Evolutionary conservation across 225 moss, liverwort and hornwort species (phyloP), one percentile per base, ranked within the genome.

Genomic region (Pseudisothecium myosuroides): DNA sequence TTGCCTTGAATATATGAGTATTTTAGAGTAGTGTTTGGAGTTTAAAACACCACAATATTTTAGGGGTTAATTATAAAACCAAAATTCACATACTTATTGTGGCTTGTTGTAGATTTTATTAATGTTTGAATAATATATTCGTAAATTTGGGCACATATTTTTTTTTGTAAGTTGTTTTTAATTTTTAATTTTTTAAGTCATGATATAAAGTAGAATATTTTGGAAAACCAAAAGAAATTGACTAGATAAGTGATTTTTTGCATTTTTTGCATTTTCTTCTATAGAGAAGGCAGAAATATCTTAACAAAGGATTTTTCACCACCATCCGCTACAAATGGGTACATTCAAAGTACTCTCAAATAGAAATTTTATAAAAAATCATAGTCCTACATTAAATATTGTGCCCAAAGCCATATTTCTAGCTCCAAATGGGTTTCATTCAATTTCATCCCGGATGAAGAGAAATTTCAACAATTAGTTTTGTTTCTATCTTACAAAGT

Each of bases 81-180:
- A 19, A 52, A 28, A 18, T 8, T 50, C 12, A 28, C 3, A n/a
- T 67, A 1, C 2, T 37, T 76, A 21, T 14, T 79, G n/a, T 10
- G 16, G 4, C 0, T 26, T 26, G 1, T 12, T 8, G 6, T 37
- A 1, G 8, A 52, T 52, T 50, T 37, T 17, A n/a, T 27, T 66
- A 28, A 8, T 24, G 11, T 2, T 16, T 82, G 9, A 37, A 83
- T n/a, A 27, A 28, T 19, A 19, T 19, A 43, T 61, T 45, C 45
- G 4, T 61, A 31, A 3, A 28, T n/a, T 19, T 0, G 6, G 2
- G 1, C 1, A 18, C 6, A 14, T 13, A 4, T 8, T 5, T 17
- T 37, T 50, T 37, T 14, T n/a, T 14, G n/a, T n/a, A 50, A 12
- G 13, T n/a, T 67, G 2, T 83, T 79, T 55, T 16, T 6, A 17